Evolutionary conservation across 257 asterid genomes (phyloP).

Genomic region (Solanum clarkiae): DNA sequence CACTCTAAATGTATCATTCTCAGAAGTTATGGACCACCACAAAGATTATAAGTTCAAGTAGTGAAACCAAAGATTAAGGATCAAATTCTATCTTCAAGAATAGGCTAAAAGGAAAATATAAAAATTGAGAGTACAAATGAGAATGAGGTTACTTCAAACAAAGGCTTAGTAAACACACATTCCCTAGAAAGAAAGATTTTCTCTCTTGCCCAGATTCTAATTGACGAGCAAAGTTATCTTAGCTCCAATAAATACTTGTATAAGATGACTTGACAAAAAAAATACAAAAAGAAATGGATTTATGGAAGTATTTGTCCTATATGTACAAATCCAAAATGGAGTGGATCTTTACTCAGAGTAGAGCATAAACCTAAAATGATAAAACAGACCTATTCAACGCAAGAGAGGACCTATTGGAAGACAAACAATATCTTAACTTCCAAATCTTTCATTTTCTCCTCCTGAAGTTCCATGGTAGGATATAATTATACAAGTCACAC

Average conservation of each 20-base stretch:
- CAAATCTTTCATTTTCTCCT: background rate
- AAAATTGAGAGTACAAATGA: background rate
- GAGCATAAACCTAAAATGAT: background rate
- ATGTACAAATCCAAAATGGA: background rate
- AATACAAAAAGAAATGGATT: background rate
- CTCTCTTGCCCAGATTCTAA: background rate
- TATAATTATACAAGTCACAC: background rate
- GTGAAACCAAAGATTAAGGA: background rate
- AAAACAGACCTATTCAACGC: background rate
- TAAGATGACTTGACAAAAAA: background rate
- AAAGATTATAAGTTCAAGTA: background rate
- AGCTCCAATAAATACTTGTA: background rate
- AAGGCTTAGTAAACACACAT: background rate
- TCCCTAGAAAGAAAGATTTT: background rate
- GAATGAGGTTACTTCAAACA: background rate
- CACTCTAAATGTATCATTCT: background rate
- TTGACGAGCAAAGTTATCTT: background rate
- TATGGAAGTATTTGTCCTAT: background rate
- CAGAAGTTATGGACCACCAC: background rate
- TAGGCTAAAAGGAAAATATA: background rate
- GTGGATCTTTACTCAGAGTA: background rate
- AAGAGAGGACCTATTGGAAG: background rate
- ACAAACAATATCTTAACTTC: background rate
- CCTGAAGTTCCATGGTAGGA: background rate
- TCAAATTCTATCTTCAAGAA: background rate